phyloP scores from a whole-genome alignment of 2,329 filamentous ascomycete species.

The Ceratocystis lukuohia region DNA sequence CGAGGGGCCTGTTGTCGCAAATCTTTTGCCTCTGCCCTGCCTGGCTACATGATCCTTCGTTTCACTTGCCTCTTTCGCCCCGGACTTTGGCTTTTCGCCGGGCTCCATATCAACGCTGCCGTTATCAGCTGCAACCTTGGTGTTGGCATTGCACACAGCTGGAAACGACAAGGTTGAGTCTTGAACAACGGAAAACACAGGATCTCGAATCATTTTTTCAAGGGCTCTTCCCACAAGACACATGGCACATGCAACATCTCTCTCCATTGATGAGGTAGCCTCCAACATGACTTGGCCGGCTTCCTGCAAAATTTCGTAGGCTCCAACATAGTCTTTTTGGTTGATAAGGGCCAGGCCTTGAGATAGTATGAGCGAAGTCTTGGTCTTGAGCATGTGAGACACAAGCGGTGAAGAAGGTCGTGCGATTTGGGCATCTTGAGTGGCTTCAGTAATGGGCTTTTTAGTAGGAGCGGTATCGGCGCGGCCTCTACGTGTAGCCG shows the following conservation, averaged over 20 bases:
- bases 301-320: constrained; percentile 41
- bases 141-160: constrained; percentile 38
- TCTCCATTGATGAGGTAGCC: constrained; percentile 31
- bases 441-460: not conserved
- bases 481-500: not conserved
- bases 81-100: constrained; percentile 6
- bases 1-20: constrained; percentile 22
- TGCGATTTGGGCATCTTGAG: not conserved
- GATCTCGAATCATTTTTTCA: constrained; percentile 61
- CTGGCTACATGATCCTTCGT: constrained; percentile 11
- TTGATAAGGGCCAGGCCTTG: constrained; percentile 34
- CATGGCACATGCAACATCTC: constrained; percentile 50
- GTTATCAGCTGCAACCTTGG: constrained; percentile 13
- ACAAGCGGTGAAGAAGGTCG: not conserved
- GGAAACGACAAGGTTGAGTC: constrained; percentile 88
- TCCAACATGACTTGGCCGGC: constrained; percentile 26
- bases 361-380: constrained; percentile 26
- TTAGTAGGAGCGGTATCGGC: constrained; percentile 6
- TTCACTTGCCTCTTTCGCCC: constrained; percentile 19
- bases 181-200: constrained; percentile 77
- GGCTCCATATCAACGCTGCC: constrained; percentile 2
- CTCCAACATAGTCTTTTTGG: constrained; percentile 44
- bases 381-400: constrained; percentile 25
- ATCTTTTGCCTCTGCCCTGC: not conserved
- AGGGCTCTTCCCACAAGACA: constrained; percentile 55